These are phyloP conservation scores for Ocimum tenuiflorum DNA, from an alignment of 257 asterid species.

Conservation along the genomic window DNA sequence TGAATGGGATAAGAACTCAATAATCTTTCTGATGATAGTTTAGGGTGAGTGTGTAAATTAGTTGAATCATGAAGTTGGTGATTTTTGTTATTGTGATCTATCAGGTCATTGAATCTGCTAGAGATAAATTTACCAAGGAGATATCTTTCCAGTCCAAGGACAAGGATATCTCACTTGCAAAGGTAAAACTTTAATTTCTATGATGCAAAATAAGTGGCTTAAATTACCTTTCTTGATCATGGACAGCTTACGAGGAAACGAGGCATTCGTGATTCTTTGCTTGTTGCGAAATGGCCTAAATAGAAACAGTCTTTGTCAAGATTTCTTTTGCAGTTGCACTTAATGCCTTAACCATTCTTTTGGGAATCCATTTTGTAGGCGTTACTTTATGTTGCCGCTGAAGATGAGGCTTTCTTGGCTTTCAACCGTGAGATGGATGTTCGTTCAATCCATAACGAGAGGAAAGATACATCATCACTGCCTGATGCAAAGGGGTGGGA, in stretches of 20 bases:
- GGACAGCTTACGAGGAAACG: neutral
- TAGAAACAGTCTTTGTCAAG: neutral
- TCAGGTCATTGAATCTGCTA: conserved; percentile 66
- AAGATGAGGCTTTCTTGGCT: conserved; percentile 73
- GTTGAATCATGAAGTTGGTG: conserved; percentile 14
- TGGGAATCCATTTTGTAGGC: conserved; percentile 33
- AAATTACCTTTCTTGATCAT: conserved; percentile 5
- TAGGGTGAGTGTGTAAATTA: neutral
- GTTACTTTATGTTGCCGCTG: conserved; percentile 72
- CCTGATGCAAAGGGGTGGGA: conserved; percentile 39
- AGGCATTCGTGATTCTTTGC: neutral
- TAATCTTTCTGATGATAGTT: neutral
- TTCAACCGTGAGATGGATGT: conserved; percentile 66
- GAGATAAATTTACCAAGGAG: conserved; percentile 69
- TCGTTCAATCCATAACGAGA: conserved; percentile 50
- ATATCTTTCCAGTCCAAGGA: conserved; percentile 74
- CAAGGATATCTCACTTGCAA: conserved; percentile 80
- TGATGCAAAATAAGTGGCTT: neutral
- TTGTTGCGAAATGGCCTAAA: neutral
- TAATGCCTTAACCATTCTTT: neutral
- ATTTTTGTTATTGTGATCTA: conserved; percentile 15
- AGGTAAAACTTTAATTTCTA: conserved; percentile 38
- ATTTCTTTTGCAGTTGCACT: neutral
- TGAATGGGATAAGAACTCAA: neutral
- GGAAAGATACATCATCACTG: conserved; percentile 30